A percentile compares a stretch with the other conserved stretches of the same genome.
Conservation (phyloP, 768 basidiomycete genomes). For the Candolleomyces eurysporus region DNA sequence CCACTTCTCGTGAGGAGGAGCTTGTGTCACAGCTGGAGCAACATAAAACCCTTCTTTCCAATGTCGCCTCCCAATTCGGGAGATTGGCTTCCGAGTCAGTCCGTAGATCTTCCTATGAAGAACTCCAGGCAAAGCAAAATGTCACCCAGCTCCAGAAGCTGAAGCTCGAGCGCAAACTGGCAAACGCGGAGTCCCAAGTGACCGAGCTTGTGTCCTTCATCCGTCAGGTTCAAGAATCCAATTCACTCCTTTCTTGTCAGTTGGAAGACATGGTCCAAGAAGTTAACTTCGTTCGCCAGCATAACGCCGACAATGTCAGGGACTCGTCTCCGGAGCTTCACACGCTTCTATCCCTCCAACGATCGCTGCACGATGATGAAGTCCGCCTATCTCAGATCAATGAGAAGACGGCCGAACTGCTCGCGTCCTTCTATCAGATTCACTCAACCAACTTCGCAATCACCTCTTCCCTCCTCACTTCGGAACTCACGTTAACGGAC, state of each 20-base stretch:
- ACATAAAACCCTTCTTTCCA: conserved; percentile 41
- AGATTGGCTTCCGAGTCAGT: conserved; percentile 29
- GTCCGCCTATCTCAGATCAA: conserved; percentile 11
- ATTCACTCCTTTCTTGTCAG: conserved; percentile 36
- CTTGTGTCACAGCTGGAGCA: conserved; percentile 52
- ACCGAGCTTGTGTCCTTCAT: conserved; percentile 61
- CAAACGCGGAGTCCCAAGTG: conserved; percentile 67
- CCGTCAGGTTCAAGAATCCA: conserved; percentile 56
- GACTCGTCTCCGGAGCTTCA: conserved; percentile 2
- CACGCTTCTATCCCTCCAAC: conserved; percentile 17
- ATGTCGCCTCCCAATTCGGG: conserved; percentile 34
- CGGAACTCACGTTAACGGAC: conserved; percentile 27
- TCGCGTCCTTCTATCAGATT: conserved; percentile 36
- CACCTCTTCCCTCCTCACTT: conserved; percentile 26
- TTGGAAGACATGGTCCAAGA: conserved; percentile 35
- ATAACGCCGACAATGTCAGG: conserved; percentile 1
- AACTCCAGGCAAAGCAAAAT: conserved; percentile 39
- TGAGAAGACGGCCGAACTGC: conserved; percentile 14
- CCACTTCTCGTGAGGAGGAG: conserved; percentile 39
- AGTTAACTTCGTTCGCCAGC: conserved; percentile 21
- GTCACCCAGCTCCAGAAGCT: conserved; percentile 30
- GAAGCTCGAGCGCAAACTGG: conserved; percentile 60
- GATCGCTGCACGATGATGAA: conserved; percentile 18
- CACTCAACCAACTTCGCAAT: conserved; percentile 32
- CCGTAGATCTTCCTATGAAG: conserved; percentile 28